Evolutionary conservation across 805 yeast genomes (phyloP), one percentile per base, ranked within the genome.

Genomic region (Candida sanyiensis): DNA sequence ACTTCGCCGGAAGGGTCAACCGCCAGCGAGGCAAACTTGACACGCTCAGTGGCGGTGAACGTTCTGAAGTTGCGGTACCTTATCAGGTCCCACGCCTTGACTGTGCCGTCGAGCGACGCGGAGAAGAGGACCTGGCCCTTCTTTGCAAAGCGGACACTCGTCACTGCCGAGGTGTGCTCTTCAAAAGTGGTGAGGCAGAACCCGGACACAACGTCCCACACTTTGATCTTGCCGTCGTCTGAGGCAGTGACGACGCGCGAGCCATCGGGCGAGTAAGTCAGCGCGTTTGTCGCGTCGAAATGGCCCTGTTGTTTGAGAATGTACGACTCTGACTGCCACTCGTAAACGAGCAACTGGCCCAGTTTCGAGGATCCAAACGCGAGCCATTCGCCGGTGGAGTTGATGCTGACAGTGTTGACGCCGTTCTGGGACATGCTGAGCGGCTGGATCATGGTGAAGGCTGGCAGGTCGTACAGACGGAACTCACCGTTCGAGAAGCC

Each of bases 281-380:
- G 57, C 12, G 87, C 71, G 54, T 87, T 90, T 59, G 88, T 75
- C 0, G 96, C 70, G 59, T 93, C 98, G 56, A 85, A 90, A 62
- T 93, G 98, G 18, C 97, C 97, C 62, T 93, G 98, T 58, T 93
- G 98, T 57, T 90, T 89, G 48, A 93, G 67, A 33, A 93, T 83
- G 57, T 90, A 93, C 0, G 96, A 85, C 59, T 93, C 98, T 5
- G 95, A 84, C 64, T 93, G 96, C 98, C 98, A 93, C 69, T 93
- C 98, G 69, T 95, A 93, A 0, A 93, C 98, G 41, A 93, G 64
- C 43, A 93, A 65, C 63, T 93, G 98, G n/a, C 98, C 98, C 21
- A 85, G 61, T 54, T 79, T 80, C 24, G 87, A 64, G 0, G 97
- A 88, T 5, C 98, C 98, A 60, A 93, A 85, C 0, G 96, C 95